Percentiles rank a stretch among this genome's conserved stretches.
phyloP scores from a whole-genome alignment of 371 early-diverging fungal genomes.

The Mucor indicus region DNA sequence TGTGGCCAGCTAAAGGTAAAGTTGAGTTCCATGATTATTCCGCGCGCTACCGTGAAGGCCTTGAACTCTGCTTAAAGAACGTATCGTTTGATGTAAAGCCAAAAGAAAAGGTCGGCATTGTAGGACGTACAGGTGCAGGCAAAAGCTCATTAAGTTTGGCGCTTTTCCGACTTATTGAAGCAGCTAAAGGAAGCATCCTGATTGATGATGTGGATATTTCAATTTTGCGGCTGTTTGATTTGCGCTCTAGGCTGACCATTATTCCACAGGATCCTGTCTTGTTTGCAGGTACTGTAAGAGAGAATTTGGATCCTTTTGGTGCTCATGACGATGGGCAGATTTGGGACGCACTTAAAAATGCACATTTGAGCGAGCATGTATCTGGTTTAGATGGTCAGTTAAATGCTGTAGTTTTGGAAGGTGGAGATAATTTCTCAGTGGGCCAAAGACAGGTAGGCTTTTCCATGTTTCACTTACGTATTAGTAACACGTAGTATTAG shows the following conservation, averaged over 20 bases:
- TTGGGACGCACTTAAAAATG: conserved; percentile 78
- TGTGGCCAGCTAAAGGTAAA: conserved; percentile 60
- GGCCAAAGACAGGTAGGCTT: conserved; percentile 76
- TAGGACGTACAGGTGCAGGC: conserved; percentile 95
- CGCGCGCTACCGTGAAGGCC: conserved; percentile 65
- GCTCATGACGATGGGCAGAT: conserved; percentile 69
- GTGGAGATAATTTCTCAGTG: conserved; percentile 83
- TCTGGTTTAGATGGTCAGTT: conserved; percentile 60
- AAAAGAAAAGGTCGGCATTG: conserved; percentile 83
- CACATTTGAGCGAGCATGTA: conserved; percentile 67
- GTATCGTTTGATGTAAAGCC: conserved; percentile 62
- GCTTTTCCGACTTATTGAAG: conserved; percentile 90
- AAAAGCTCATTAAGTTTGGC: conserved; percentile 86
- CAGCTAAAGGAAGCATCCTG: conserved; percentile 52
- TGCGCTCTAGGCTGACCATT: conserved; percentile 67
- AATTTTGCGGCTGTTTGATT: conserved; percentile 68
- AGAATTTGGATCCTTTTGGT: conserved; percentile 76
- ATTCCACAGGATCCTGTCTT: conserved; percentile 97
- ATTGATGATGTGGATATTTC: conserved; percentile 86
- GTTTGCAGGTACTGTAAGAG: conserved; percentile 74
- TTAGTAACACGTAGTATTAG: background rate
- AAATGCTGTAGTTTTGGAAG: conserved; percentile 60
- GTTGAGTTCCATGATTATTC: conserved; percentile 63
- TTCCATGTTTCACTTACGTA: no score
- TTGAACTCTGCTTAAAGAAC: conserved; percentile 60